Percentiles rank a stretch among this genome's conserved stretches.
Conservation (phyloP, 257 asterid species). For the Nicotiana noctiflora region DNA sequence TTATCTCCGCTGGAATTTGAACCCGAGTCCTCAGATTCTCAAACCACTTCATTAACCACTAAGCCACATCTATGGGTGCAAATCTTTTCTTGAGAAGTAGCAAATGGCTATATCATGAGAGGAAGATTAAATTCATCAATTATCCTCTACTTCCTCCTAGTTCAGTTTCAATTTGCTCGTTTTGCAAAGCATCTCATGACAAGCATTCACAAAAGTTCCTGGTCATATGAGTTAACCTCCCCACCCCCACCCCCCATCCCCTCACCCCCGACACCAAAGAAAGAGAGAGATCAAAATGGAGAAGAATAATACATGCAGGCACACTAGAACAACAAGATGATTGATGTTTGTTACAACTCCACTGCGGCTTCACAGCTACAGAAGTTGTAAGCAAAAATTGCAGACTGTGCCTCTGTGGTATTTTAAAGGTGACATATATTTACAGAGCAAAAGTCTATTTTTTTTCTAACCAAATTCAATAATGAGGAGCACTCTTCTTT, state of each 20-base stretch:
- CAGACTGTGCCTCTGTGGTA: not conserved
- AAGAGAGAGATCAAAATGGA: not conserved
- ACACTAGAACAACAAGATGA: not conserved
- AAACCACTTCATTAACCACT: no score
- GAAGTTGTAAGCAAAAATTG: not conserved
- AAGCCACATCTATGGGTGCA: no score
- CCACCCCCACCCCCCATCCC: no score
- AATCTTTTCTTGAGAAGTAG: not conserved
- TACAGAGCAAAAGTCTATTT: not conserved
- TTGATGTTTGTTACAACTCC: not conserved
- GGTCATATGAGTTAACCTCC: not conserved
- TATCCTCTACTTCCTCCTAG: not conserved
- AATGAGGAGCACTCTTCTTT: not conserved
- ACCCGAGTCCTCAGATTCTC: no score
- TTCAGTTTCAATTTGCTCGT: not conserved
- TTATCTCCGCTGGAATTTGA: no score
- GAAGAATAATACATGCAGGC: not conserved
- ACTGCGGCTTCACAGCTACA: not conserved
- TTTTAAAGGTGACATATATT: not conserved
- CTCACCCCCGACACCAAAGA: not conserved
- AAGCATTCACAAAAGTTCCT: not conserved
- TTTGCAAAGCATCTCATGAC: not conserved
- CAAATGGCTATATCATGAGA: not conserved
- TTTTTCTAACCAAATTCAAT: not conserved
- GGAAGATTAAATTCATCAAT: not conserved